phyloP scores from a whole-genome alignment of 352 stramenopile species.

The Globisporangium ultimum region DNA sequence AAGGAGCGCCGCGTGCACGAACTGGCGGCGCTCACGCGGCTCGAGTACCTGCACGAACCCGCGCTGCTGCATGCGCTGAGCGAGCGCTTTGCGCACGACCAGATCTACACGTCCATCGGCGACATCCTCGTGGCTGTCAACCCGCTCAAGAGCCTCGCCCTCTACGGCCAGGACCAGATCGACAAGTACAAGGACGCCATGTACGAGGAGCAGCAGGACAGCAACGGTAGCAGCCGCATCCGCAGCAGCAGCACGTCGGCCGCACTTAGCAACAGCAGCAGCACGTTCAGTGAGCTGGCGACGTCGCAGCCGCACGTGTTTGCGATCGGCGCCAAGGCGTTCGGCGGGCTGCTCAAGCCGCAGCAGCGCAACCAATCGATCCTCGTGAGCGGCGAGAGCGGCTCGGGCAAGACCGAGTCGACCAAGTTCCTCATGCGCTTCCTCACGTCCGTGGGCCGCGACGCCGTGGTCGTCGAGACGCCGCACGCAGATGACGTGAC shows the following conservation, averaged over 20 bases:
- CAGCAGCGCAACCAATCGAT: slow-evolving; percentile 78
- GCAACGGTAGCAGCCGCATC: neutral
- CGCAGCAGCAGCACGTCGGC: slow-evolving; percentile 9
- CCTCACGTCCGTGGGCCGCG: slow-evolving; percentile 67
- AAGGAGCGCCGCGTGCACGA: slow-evolving; percentile 66
- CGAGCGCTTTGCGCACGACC: slow-evolving; percentile 70
- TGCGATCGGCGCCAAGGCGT: slow-evolving; percentile 66
- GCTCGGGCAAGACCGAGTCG: slow-evolving; percentile 86
- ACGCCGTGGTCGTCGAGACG: slow-evolving; percentile 7
- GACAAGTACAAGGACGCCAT: slow-evolving; percentile 64
- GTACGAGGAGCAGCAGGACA: slow-evolving; percentile 13
- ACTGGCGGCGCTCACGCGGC: slow-evolving; percentile 71
- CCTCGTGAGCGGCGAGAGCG: slow-evolving; percentile 84
- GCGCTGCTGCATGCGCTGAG: slow-evolving; percentile 78
- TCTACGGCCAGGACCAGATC: slow-evolving; percentile 84
- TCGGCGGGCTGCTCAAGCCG: slow-evolving; percentile 66
- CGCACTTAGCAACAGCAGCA: slow-evolving; percentile 16
- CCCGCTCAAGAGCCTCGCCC: slow-evolving; percentile 69
- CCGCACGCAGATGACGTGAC: neutral
- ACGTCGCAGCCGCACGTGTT: slow-evolving; percentile 62
- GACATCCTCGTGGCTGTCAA: slow-evolving; percentile 88
- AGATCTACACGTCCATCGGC: slow-evolving; percentile 85
- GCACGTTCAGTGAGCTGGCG: slow-evolving; percentile 28
- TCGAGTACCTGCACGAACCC: slow-evolving; percentile 83
- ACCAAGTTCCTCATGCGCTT: slow-evolving; percentile 91